Base-by-base conservation (phyloP, 2,329 filamentous ascomycete genomes). In the Plenodomus lindquistii region DNA sequence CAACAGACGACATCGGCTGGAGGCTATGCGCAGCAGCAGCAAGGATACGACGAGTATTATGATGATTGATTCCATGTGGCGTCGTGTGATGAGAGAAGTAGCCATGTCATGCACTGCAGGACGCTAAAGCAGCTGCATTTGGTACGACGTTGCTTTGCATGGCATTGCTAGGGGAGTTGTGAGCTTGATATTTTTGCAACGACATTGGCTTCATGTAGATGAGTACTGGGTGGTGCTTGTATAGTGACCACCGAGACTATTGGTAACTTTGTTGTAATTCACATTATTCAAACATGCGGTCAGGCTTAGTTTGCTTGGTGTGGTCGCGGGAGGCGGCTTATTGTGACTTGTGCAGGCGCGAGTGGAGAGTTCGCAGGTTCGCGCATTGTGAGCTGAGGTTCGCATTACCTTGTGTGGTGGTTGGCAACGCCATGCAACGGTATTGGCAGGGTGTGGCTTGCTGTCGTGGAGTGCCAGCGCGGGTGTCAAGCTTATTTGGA, bases 31-130 rank as follows among this genome's bases (percentile, higher is more conserved):
- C 65, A 67, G 48, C 65, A 67, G 48, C 67, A 72, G 62, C 66
- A 71, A 51, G 70, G 67, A 50, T 72, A 71, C 49, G 71, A 74
- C 34, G 52, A 55, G 54, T 73, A 73, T 58, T 70, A 73, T 67
- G 68, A 74, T 57, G 63, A 71, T 59, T 71, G 60, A 66, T 62
- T 61, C 55, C 55, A 52, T 48, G 63, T 64, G 62, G 65, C 62
- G 62, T 65, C 44, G 59, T 52, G 55, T 63, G 49, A 60, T 51
- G 62, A 53, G 54, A 48, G 50, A 52, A 55, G 48, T 47, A 43
- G 58, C 40, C 40, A 51, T 40, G 53, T 48, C 47, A 51, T 48
- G 52, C 59, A 51, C 42, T n/a, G 56, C 55, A 54, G 54, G 40
- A 52, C 54, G 52, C 47, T 48, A 58, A 54, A 55, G 60, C 54